Evolutionary conservation across 2,329 filamentous ascomycete species (phyloP), one percentile per base, ranked within the genome.

Genomic region (Rutstroemia sp.): DNA sequence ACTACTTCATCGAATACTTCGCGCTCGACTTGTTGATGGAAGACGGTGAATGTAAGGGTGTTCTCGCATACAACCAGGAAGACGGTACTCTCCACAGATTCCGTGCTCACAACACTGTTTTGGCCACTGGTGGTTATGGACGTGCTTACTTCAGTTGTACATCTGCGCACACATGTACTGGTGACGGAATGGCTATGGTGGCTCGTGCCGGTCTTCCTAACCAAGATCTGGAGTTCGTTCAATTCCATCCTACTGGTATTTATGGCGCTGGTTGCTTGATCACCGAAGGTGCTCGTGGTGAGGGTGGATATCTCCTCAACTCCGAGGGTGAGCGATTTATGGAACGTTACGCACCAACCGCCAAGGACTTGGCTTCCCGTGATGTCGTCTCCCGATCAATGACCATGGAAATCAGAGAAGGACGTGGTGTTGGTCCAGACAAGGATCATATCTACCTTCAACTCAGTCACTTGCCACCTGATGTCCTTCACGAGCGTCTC

Each of bases 1-100:
- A 76, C 56, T 78, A 76, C 64, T 76, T 78, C 58, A 75, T 78
- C 37, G 76, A 78, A 63, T 78, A 73, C 61, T 78, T 78, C 62
- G 74, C 72, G 1, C 65, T 77, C 45, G 75, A 78, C 64, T 58
- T 78, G 48, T 68, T 78, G 61, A 77, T 78, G 76, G 70, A 69
- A 10, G 74, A 74, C 46, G 75, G 74, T 2, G 71, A 70, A 51
- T 78, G 75, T 65, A 72, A 75, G 4, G 75, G 76, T 16, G 68
- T 78, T 27, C 69, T 75, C 46, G 57, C 57, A 47, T 61, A 60
- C 46, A 60, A 59, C 50, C 57, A 60, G 52, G 75, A 78, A 60
- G 76, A 78, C 63, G 75, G 76, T 6, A 77, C 73, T 5, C 64
- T 74, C 23, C 75, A 78, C 66, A 64, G 76, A 27, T 76, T 68